Evolutionary conservation across 257 asterid species (phyloP).

Genomic region (Orobanche coerulescens): DNA sequence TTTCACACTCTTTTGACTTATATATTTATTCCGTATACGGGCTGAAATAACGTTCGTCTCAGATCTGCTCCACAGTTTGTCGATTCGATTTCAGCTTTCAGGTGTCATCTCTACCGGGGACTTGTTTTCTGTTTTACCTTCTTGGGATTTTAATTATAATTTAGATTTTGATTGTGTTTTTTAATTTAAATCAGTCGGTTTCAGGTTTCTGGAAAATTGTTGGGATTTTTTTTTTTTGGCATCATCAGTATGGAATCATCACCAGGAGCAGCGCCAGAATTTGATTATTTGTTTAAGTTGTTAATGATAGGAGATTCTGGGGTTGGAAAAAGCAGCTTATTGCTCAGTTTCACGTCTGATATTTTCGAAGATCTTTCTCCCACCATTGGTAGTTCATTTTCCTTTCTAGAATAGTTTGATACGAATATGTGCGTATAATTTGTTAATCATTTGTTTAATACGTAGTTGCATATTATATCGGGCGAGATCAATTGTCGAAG

Average conservation of each 20-base stretch:
- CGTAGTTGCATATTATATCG: not conserved
- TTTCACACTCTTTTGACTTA: slow-evolving; percentile 19
- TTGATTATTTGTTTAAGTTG: slow-evolving; percentile 52
- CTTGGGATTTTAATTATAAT: too few species aligned
- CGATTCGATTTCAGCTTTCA: slow-evolving; percentile 4
- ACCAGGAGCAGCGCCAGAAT: slow-evolving; percentile 36
- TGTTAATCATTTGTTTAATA: too few species aligned
- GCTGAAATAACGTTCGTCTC: slow-evolving; percentile 16
- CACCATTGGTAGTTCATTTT: slow-evolving; percentile 39
- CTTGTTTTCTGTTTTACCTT: slow-evolving; percentile 11
- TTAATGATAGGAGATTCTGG: slow-evolving; percentile 88
- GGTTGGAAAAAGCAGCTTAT: slow-evolving; percentile 80
- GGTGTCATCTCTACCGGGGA: slow-evolving; percentile 13
- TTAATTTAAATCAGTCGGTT: not conserved
- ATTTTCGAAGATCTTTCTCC: slow-evolving; percentile 86
- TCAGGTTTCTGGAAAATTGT: slow-evolving; percentile 16
- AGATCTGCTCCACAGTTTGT: slow-evolving; percentile 26
- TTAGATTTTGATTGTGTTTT: not conserved
- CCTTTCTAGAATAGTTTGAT: not conserved
- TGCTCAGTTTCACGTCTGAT: slow-evolving; percentile 88
- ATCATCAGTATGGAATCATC: slow-evolving; percentile 36
- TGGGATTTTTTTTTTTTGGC: not conserved
- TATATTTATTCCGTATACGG: not conserved
- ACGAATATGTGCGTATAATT: too few species aligned
- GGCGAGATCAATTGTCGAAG: not conserved